Percentiles rank a stretch among this genome's conserved stretches.
Conservation (phyloP, 768 basidiomycete species). For the Suillus clintonianus region DNA sequence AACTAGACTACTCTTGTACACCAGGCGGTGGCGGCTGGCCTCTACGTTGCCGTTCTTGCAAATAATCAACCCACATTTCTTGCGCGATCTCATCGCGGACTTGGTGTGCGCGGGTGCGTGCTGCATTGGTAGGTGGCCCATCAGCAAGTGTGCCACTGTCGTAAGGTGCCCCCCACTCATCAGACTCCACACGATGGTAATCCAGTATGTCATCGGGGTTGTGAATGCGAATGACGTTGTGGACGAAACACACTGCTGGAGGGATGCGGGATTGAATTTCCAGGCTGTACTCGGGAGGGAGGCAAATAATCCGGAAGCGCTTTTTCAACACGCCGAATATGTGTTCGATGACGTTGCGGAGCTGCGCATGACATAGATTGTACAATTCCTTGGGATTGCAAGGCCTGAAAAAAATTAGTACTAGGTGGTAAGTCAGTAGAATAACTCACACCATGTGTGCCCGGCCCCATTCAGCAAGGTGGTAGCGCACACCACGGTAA, state of each 20-base stretch:
- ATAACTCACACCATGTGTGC: not conserved
- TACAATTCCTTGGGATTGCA: constrained; percentile 16
- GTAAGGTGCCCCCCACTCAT: no score
- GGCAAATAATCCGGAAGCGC: constrained; percentile 14
- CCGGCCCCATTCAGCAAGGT: constrained; percentile 35
- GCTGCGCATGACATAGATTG: constrained; percentile 22
- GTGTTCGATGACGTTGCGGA: constrained; percentile 21
- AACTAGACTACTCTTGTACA: no score
- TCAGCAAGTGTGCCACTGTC: not conserved
- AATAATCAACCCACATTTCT: constrained; percentile 20
- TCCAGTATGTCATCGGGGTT: constrained; percentile 10
- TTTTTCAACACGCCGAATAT: constrained; percentile 22
- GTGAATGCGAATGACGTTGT: constrained; percentile 24
- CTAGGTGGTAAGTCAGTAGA: no score
- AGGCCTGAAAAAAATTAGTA: constrained; percentile 9
- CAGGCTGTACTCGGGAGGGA: constrained; percentile 13
- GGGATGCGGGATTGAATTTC: constrained; percentile 25
- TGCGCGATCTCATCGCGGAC: constrained; percentile 15
- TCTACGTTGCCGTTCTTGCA: not conserved
- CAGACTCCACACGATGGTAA: no score
- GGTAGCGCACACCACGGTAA: constrained; percentile 38
- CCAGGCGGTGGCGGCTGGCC: not conserved
- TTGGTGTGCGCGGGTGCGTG: not conserved
- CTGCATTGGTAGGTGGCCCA: not conserved
- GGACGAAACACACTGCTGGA: constrained; percentile 18